These are phyloP conservation scores for Colletotrichum australisinense DNA, from an alignment of 2,329 filamentous ascomycete genomes.

Conservation along the genomic window DNA sequence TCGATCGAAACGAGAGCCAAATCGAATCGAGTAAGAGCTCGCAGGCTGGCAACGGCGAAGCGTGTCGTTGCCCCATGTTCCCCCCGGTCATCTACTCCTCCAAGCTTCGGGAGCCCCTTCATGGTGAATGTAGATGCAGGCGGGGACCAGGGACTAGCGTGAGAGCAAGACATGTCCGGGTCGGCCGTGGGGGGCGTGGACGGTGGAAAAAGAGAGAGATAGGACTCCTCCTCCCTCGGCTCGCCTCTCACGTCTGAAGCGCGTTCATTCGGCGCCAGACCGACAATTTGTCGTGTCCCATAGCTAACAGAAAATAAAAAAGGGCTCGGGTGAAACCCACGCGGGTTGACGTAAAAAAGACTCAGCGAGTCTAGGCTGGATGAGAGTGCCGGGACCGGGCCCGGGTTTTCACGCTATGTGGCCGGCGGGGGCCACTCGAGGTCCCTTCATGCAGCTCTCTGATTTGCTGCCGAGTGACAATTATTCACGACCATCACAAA, in stretches of 20 bases:
- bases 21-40: constrained; percentile 34
- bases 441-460: constrained; percentile 29
- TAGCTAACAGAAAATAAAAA: constrained; percentile 9
- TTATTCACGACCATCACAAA: constrained; percentile 33
- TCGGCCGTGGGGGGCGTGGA: constrained; percentile 33
- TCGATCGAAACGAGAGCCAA: constrained; percentile 26
- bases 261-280: constrained; percentile 30
- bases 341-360: constrained; percentile 34
- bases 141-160: constrained; percentile 26
- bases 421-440: neutral
- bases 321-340: constrained; percentile 25
- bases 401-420: constrained; percentile 13
- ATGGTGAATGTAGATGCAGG: constrained; percentile 17
- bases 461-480: constrained; percentile 27
- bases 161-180: constrained; percentile 23
- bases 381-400: constrained; percentile 34
- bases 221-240: constrained; percentile 12
- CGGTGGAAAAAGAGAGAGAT: constrained; percentile 4
- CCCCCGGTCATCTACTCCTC: constrained; percentile 2
- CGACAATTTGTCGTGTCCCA: constrained; percentile 28
- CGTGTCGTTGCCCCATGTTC: neutral
- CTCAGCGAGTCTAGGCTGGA: constrained; percentile 28
- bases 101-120: constrained; percentile 21
- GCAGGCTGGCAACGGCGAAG: constrained; percentile 21
- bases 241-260: constrained; percentile 4